Base-by-base conservation (phyloP, 164 flowering plant genomes). In the Malania oleifera region DNA sequence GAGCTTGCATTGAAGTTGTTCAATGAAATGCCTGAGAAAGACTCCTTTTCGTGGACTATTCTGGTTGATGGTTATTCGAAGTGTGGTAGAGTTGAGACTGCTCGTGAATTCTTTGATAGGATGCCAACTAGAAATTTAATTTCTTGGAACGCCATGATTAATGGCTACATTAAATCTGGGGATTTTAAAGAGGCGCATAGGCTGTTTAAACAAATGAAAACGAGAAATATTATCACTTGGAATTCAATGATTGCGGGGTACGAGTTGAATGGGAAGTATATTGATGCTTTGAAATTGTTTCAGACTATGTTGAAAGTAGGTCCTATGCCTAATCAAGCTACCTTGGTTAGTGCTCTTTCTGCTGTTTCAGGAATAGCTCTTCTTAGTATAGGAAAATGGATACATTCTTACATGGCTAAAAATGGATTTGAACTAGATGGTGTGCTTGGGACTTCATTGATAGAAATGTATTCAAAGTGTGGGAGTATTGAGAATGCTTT, bases 391-490 rank as follows among this genome's bases (percentile, higher is more conserved):
- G 79, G 79, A 52, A 69, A 52, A 54, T 66, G 62, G 62, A 27
- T 75, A 2, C 79, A 75, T 59, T 60, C 69, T 23, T 66, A 62
- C 40, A 66, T 69, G 37, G 44, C 34, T 11, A 72, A 67, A 46
- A 54, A 38, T 41, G 65, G 59, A 39, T 38, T 63, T 39, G 53
- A 54, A 27, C 2, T 60, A 18, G 69, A 72, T 41, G 65, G 67
- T 22, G 67, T 71, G 9, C 60, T 69, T 13, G 73, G 63, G 3
- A 75, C 69, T 5, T 62, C 58, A 6, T 29, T 71, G 50, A 69
- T 75, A 23, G 69, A 71, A 23, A 71, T 75, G 76, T 75, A 75
- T 56, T 57, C 68, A 40, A 72, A 69, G 58, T 66, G 79, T 59
- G 76, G 73, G 48, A 63, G 67, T 61, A 63, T 75, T 27, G 59